Base-by-base conservation (phyloP, 495 filamentous ascomycete genomes). In the Bryoglossum gracile region DNA sequence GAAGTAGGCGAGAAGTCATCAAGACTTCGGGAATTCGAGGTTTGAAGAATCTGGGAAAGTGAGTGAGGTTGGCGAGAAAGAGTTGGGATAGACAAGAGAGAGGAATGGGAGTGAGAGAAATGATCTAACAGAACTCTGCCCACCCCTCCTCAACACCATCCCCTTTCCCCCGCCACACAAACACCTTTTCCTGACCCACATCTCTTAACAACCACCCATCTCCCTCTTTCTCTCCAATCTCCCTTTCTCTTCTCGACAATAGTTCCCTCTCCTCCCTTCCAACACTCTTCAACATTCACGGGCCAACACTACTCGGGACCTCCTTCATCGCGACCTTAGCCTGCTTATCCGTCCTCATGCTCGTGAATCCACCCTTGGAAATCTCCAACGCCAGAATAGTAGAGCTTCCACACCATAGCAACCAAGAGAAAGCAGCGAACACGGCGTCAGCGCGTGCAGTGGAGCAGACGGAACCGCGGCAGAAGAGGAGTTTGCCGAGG, bases 401-500 rank as follows among this genome's bases (percentile, higher is more conserved):
- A 14, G 65, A 59, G 5, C 65, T 65, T 34, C 43, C 63, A 33
- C 54, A 54, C 75, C 75, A 78, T n/a, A 67, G 46, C 18, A 64
- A 39, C 49, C 67, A 72, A 35, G 61, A 55, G 38, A 69, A 59
- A n/a, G 68, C 66, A 3, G 66, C 62, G 43, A 77, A 71, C 35
- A 67, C 72, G 11, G 68, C 62, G 50, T 67, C 65, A 18, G 73
- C 74, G 32, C 66, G 68, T 5, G 71, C 73, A 5, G 68, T 64
- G 14, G 58, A 60, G 62, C 75, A 78, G 4, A 74, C 71, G 36
- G 57, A 61, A 30, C 73, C 74, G 17, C 68, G 64, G 64, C 75
- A 78, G 65, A 73, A 74, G 56, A 69, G 62, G 22, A 76, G 64
- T 32, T 74, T 61, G 43, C 70, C 69, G 38, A 91, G 65, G 63